Percentiles rank a stretch among this genome's conserved stretches.
Conservation (phyloP, 2,329 filamentous ascomycete genomes). For the Fusarium nematophilum region DNA sequence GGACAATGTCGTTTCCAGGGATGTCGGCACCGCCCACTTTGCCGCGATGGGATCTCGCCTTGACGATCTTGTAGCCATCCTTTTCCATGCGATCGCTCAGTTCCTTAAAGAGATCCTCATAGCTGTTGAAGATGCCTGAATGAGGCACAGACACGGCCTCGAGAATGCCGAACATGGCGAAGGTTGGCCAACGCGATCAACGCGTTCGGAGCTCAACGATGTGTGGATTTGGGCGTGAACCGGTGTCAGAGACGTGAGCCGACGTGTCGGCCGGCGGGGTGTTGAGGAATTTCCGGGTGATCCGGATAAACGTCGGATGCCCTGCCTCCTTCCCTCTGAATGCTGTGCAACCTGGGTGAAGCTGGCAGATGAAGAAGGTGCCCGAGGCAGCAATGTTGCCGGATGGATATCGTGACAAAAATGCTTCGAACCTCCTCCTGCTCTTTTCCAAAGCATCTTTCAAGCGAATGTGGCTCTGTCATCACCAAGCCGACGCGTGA, state of each 20-base stretch:
- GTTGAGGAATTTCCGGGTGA: constrained; percentile 37
- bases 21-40: constrained; percentile 54
- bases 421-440: too few relatives aligned
- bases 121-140: constrained; percentile 52
- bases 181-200: constrained; percentile 36
- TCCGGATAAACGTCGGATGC: constrained; percentile 40
- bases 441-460: too few relatives aligned
- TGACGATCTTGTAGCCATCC: constrained; percentile 60
- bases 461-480: too few relatives aligned
- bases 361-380: not conserved
- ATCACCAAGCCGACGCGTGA: too few relatives aligned
- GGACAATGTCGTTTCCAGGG: constrained; percentile 56
- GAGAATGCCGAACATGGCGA: constrained; percentile 57
- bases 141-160: constrained; percentile 53
- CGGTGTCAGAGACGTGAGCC: constrained; percentile 45
- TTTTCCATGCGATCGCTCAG: constrained; percentile 56
- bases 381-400: too few relatives aligned
- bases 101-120: constrained; percentile 55
- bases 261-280: constrained; percentile 31
- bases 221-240: constrained; percentile 44
- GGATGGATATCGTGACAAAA: too few relatives aligned
- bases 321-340: not conserved
- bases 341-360: not conserved
- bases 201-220: constrained; percentile 44
- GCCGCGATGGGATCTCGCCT: constrained; percentile 56